Base-by-base conservation (phyloP, 176 grass and related monocot genomes). In the Oropetium thomaeum region DNA sequence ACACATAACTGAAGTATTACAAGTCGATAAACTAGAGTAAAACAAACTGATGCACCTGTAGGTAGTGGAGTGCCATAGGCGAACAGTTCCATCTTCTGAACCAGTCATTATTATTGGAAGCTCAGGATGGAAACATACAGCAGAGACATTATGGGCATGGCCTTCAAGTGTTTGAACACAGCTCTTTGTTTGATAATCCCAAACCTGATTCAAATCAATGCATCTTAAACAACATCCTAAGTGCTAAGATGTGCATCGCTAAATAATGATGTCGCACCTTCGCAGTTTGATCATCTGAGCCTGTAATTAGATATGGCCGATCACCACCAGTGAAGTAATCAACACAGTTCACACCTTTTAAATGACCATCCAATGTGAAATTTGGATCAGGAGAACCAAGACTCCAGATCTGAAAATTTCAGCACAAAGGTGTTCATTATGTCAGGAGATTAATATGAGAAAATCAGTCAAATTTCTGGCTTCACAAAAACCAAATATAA, bases 101-200 rank as follows among this genome's bases (percentile, higher is more conserved):
- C 86, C 90, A 58, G 90, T 93, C 20, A 89, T 86, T 80, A 93
- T 93, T 70, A 93, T 93, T 32, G 90, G 90, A 57, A 93, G 83
- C 87, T 93, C 86, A 2, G 93, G 93, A 78, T 96, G 93, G 65
- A 96, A 96, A 84, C 89, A 92, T 23, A 96, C 93, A 77, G 93
- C 89, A 60, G 89, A 92, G 73, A 96, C 79, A 74, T 92, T 92
- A 79, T 92, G 90, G 3, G 82, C 77, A 47, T 92, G 90, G 22
- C 90, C 86, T 77, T 92, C 90, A 76, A 92, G 85, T 69, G 90
- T 86, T 82, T 92, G 90, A 69, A 92, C 78, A 81, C 86, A 92
- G 37, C 86, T 89, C 66, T 89, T 92, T 8, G 90, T 92, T 83
- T 89, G 86, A 23, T 92, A 92, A 44, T 93, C 90, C 90, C 82